These are phyloP conservation scores for Candolleomyces aberdarensis DNA, from an alignment of 768 basidiomycete species.

Conservation along the genomic window DNA sequence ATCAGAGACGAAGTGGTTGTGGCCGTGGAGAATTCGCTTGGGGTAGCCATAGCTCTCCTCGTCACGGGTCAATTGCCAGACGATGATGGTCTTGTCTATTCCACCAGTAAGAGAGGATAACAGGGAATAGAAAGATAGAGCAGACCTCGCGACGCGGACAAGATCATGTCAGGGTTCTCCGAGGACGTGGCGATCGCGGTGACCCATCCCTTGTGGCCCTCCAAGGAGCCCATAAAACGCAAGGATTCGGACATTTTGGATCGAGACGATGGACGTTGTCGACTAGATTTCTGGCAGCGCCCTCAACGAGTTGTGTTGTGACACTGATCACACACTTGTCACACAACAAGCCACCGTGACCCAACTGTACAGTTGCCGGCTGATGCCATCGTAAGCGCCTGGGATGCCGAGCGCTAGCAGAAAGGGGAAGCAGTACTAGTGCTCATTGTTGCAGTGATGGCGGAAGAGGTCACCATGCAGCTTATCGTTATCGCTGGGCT, in stretches of 20 bases:
- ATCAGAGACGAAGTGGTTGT: conserved; percentile 99
- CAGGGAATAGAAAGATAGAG: conserved; percentile 19
- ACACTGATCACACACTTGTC: conserved; percentile 25
- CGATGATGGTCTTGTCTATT: conserved; percentile 98
- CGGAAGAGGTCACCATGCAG: too few relatives aligned
- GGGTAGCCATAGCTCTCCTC: conserved; percentile 92
- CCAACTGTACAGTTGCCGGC: conserved; percentile 56
- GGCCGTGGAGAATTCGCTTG: conserved; percentile 95
- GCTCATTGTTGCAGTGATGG: too few relatives aligned
- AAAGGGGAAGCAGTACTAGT: too few relatives aligned
- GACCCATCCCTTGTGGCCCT: conserved; percentile 96
- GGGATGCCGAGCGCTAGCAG: neutral
- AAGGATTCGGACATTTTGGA: conserved; percentile 76
- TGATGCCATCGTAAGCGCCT: neutral
- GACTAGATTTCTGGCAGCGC: conserved; percentile 10
- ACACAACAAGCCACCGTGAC: conserved; percentile 62
- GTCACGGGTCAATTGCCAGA: conserved; percentile 97
- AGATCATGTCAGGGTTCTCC: conserved; percentile 99
- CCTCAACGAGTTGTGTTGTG: conserved; percentile 10
- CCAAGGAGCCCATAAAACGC: conserved; percentile 87
- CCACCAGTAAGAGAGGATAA: conserved; percentile 18
- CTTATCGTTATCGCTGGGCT: too few relatives aligned
- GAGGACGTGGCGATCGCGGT: conserved; percentile 98
- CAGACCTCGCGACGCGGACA: conserved; percentile 95
- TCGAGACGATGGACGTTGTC: conserved; percentile 26